Evolutionary conservation across 129 eudicot species (phyloP).

Genomic region (Flaveria ramosissima): DNA sequence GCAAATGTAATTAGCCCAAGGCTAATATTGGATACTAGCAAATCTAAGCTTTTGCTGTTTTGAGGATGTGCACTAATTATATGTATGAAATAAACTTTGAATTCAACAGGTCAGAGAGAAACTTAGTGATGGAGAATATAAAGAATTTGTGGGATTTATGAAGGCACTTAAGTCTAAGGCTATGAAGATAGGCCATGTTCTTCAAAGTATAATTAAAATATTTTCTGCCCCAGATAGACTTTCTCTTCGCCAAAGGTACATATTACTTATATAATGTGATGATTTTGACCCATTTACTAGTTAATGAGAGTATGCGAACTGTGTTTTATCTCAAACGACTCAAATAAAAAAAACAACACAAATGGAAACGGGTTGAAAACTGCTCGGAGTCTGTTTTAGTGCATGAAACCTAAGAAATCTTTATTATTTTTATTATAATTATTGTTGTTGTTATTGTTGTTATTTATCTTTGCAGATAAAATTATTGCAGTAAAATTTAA

Average conservation of each 20-base stretch:
- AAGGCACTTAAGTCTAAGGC: constrained; percentile 80
- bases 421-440: too few species aligned
- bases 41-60: not conserved
- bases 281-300: not conserved
- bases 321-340: not conserved
- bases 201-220: constrained; percentile 63
- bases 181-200: constrained; percentile 64
- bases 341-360: not conserved
- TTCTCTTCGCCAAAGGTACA: constrained; percentile 82
- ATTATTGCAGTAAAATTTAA: not conserved
- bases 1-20: not conserved
- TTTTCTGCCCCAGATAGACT: constrained; percentile 81
- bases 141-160: constrained; percentile 76
- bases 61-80: not conserved
- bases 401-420: not conserved
- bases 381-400: not conserved
- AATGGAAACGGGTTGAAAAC: not conserved
- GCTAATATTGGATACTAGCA: not conserved
- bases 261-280: not conserved
- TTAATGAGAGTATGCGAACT: not conserved
- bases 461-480: not conserved
- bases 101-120: constrained; percentile 73
- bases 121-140: constrained; percentile 74
- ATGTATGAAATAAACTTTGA: not conserved
- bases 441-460: not conserved